Conservation (phyloP, 257 asterid species). For the Galeopsis tetrahit region DNA sequence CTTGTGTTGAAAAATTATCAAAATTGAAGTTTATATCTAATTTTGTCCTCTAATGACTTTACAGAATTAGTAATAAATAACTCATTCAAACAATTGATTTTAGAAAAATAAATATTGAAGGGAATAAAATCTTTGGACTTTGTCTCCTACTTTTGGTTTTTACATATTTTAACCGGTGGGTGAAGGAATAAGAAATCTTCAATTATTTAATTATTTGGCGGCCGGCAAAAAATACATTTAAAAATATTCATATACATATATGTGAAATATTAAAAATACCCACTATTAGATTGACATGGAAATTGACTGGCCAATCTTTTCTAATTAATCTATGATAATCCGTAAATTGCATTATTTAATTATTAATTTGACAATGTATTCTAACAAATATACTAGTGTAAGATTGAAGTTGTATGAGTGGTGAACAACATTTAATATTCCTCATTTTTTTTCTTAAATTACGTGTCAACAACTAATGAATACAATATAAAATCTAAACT, state of each 20-base stretch:
- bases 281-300: not conserved
- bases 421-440: not conserved
- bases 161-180: conserved; percentile 27
- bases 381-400: too few species aligned
- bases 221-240: conserved; percentile 12
- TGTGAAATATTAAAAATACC: not conserved
- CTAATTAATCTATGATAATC: not conserved
- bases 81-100: conserved; percentile 11
- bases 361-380: too few species aligned
- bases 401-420: not conserved
- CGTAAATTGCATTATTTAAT: not conserved
- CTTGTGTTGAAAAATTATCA: conserved; percentile 13
- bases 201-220: conserved; percentile 21
- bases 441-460: not conserved
- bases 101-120: not conserved
- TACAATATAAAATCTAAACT: not conserved
- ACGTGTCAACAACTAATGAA: not conserved
- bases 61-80: not conserved
- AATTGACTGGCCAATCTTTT: not conserved
- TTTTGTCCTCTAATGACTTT: conserved; percentile 15
- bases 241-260: not conserved
- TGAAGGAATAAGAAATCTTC: conserved; percentile 10
- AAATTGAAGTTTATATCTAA: not conserved
- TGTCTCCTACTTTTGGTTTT: conserved; percentile 31
- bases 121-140: conserved; percentile 43